Percentiles rank a stretch among this genome's conserved stretches.
Conservation (phyloP, 169 alveolate species). For the Babesia ovata region DNA sequence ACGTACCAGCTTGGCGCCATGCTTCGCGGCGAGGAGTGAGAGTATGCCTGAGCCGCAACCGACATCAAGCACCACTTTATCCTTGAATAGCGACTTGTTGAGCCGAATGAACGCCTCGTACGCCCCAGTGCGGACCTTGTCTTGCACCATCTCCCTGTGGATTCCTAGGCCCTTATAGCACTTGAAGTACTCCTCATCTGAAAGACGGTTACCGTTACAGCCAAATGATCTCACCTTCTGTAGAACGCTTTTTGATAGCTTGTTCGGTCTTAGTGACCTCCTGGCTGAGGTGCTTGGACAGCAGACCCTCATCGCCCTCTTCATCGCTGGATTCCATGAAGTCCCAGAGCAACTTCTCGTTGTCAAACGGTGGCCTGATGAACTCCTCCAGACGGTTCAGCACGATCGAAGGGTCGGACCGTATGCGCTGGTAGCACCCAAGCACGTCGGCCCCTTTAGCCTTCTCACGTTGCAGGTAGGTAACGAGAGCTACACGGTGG, state of each 20-base stretch:
- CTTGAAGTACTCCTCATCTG: slow-evolving; percentile 82
- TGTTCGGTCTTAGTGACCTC: slow-evolving; percentile 24
- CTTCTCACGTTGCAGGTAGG: slow-evolving; percentile 53
- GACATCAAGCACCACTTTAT: slow-evolving; percentile 92
- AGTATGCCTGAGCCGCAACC: slow-evolving; percentile 98
- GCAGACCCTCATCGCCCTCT: slow-evolving; percentile 43
- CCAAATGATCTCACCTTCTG: background rate
- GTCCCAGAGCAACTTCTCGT: slow-evolving; percentile 67
- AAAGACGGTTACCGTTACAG: background rate
- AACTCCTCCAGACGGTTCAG: slow-evolving; percentile 82
- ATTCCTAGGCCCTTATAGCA: slow-evolving; percentile 87
- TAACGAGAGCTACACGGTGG: slow-evolving; percentile 56
- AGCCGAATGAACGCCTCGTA: slow-evolving; percentile 86
- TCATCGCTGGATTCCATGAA: slow-evolving; percentile 67
- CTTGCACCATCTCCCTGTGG: slow-evolving; percentile 93
- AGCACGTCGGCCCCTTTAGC: slow-evolving; percentile 40
- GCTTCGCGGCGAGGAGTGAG: slow-evolving; percentile 93
- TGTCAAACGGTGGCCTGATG: slow-evolving; percentile 62
- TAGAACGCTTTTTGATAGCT: background rate
- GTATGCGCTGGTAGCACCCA: slow-evolving; percentile 25
- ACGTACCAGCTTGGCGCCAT: slow-evolving; percentile 93
- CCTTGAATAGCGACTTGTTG: slow-evolving; percentile 76
- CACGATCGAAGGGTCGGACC: slow-evolving; percentile 52
- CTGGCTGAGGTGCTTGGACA: slow-evolving; percentile 5
- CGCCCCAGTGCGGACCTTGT: slow-evolving; percentile 87